Percentiles rank a stretch among this genome's conserved stretches.
Evolutionary conservation across 371 early-diverging fungal genomes (phyloP).

Genomic region (Apophysomyces variabilis): DNA sequence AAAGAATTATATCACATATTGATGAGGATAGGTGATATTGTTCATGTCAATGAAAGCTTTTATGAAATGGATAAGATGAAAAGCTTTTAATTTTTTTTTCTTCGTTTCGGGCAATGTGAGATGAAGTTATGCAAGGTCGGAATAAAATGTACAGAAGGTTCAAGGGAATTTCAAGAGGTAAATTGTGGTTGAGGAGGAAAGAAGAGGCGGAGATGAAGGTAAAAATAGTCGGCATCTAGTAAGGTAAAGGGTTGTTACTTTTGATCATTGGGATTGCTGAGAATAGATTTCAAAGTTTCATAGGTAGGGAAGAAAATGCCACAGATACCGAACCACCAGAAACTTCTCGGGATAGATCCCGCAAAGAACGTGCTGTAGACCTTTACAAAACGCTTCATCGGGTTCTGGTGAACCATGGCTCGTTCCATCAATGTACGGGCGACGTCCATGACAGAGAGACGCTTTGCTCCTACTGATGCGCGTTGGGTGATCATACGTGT

Average conservation of each 20-base stretch:
- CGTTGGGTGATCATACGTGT: slow-evolving; percentile 77
- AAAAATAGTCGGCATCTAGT: no score
- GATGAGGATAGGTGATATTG: no score
- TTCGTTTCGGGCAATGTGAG: no score
- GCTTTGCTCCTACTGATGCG: slow-evolving; percentile 9
- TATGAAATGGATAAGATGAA: no score
- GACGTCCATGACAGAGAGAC: slow-evolving; percentile 33
- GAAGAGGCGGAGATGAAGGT: no score
- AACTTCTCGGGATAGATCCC: slow-evolving; percentile 66
- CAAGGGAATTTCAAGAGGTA: no score
- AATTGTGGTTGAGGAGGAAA: no score
- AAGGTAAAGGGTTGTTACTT: background rate
- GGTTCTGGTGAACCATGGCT: slow-evolving; percentile 20
- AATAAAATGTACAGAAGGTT: no score
- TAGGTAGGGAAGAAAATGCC: slow-evolving; percentile 81
- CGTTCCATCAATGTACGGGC: slow-evolving; percentile 29
- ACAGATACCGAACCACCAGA: slow-evolving; percentile 85
- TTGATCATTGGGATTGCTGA: slow-evolving; percentile 23
- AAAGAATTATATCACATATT: no score
- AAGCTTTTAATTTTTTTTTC: no score
- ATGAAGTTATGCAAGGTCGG: no score
- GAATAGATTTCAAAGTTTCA: slow-evolving; percentile 62
- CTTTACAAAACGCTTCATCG: slow-evolving; percentile 14
- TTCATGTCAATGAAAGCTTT: no score
- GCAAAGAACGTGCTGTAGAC: slow-evolving; percentile 62